Percentiles rank a stretch among this genome's conserved stretches.
Evolutionary conservation across 352 stramenopile genomes (phyloP).

Genomic region (Globisporangium polare): DNA sequence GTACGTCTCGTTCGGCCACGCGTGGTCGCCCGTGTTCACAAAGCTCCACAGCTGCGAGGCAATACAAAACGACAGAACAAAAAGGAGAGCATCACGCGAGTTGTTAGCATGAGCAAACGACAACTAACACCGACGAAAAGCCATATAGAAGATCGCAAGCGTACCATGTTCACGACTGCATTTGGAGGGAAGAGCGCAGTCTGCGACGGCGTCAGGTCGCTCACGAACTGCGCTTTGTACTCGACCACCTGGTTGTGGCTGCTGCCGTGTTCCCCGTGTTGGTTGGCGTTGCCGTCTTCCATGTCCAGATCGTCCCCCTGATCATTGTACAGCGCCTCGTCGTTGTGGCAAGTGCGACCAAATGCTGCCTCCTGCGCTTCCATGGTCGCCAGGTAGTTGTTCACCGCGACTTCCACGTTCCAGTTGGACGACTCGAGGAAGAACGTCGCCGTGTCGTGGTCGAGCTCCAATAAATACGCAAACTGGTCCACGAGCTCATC

Average conservation of each 20-base stretch:
- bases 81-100: background rate
- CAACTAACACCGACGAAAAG: slow-evolving; percentile 4
- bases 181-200: slow-evolving; percentile 48
- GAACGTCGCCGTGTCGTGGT: slow-evolving; percentile 67
- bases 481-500: slow-evolving; percentile 86
- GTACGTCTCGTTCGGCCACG: slow-evolving; percentile 57
- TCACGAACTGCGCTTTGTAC: slow-evolving; percentile 57
- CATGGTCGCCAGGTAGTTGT: slow-evolving; percentile 78
- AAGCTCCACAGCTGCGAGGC: slow-evolving; percentile 64
- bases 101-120: background rate
- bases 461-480: slow-evolving; percentile 64
- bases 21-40: slow-evolving; percentile 51
- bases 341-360: background rate
- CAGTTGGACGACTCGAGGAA: slow-evolving; percentile 88
- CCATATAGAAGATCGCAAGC: no score
- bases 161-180: slow-evolving; percentile 56
- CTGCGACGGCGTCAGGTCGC: slow-evolving; percentile 58
- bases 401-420: slow-evolving; percentile 83
- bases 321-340: slow-evolving; percentile 9
- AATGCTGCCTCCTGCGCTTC: slow-evolving; percentile 26
- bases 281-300: slow-evolving; percentile 32
- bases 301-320: slow-evolving; percentile 48
- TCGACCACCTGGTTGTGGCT: slow-evolving; percentile 20
- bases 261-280: background rate
- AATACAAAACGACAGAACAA: background rate